Base-by-base conservation (phyloP, 1,284 basidiomycete species). In the Termitomyces sp. region DNA sequence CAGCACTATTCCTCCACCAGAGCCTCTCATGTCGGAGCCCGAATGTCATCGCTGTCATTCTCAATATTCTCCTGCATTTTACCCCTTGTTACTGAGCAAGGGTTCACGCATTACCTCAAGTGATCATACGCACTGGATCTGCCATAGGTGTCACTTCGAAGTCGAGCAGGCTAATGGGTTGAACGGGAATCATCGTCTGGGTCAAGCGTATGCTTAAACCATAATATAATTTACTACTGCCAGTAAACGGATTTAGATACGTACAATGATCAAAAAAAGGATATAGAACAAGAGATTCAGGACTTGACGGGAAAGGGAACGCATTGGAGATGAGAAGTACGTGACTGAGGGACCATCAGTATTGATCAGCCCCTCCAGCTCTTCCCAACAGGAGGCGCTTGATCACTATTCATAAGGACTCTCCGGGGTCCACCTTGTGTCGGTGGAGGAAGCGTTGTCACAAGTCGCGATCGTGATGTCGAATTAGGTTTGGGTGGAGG, bases 341-440 rank as follows among this genome's bases (percentile, higher is more conserved):
- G 17, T 21, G n/a, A 17, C 4, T 7, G 4, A 12, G 17, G 24
- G 30, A 30, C 17, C 13, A 28, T 33, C 8, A 28, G 8, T 26
- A 8, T 26, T 10, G 46, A 45, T 56, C 53, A 66, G 24, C 61
- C 62, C 53, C 63, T 73, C 70, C 73, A 69, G 13, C 65, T 67
- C 52, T 69, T 71, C 39, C 58, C 68, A 50, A 69, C 67, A 45
- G 73, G 68, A 8, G 80, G 80, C 31, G 81, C 82, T 57, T 84
- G 81, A 1, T 73, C 73, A 57, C 83, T 84, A 57, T 78, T 75
- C 26, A 84, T 68, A 5, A 74, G 80, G 33, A 86, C 83, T 54
- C 83, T 72, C 57, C 83, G 69, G 15, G 83, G 75, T 8, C 78
- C 80, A 39, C 76, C 73, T 55, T 64, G 71, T 8, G 63, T 62